Evolutionary conservation across 768 basidiomycete species (phyloP), one percentile per base, ranked within the genome.

Genomic region (Pleurotus djamor): DNA sequence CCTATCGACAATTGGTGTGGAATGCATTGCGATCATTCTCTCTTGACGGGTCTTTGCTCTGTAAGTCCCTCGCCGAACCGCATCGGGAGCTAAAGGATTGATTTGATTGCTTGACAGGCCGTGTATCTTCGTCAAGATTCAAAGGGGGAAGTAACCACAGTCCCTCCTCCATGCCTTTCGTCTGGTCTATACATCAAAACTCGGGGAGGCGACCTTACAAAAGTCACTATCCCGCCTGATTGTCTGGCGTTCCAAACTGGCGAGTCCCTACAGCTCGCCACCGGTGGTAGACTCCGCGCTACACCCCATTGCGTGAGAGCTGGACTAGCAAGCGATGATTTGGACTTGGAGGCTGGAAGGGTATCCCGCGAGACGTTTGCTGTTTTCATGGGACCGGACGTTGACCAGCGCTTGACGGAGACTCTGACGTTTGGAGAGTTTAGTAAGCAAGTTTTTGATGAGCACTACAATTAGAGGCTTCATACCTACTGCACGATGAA

Each of bases 241-340:
- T 92, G 89, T 67, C 74, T 96, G 54, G 96, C 96, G 3, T 98
- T 99, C 72, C 97, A 99, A 72, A 98, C 95, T 0, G 97, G 97
- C 21, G 95, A 99, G 74, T 93, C 96, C 8, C 83, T 99, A 17
- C 88, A 97, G 71, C 78, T 98, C 21, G 88, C 96, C 17, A 98
- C 96, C 1, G 85, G 80, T 9, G 85, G 87, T 12, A 83, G 79
- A 58, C 79, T 99, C 13, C 83, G 88, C 44, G 97, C 97, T 0
- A 99, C 97, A 0, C 96, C 96, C 10, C 96, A 98, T 65, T 97
- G 92, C 63, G 96, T 98, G 47, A 84, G 88, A 61, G 87, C 92
- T 4, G 92, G 88, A 5, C 21, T 28, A 28, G 71, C 71, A 3
- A 75, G 74, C 41, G 60, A 28, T 28, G 21, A 28, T 28, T 28